Evolutionary conservation across 208 protist genomes (phyloP), one percentile per base, ranked within the genome.

Genomic region (Acanthamoeba quina): DNA sequence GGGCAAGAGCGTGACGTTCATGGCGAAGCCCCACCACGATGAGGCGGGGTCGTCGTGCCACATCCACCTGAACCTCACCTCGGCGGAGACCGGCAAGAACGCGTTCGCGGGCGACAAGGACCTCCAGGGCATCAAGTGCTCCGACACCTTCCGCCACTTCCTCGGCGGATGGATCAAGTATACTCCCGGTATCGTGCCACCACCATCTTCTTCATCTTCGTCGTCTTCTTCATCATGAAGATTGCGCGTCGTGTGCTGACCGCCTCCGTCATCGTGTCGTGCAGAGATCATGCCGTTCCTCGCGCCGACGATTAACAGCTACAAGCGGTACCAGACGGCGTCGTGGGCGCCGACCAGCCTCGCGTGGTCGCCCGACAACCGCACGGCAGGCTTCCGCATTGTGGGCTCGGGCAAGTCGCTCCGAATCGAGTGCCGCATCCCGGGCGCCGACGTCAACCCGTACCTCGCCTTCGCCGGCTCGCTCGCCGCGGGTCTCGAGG

Each of bases 151-250:
- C 82, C 52, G 60, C 34, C 60, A 70, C 58, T 90, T 90, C 60
- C 82, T 90, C 82, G 82, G 82, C 31, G 82, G 82, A 1, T 90
- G 82, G 82, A 90, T 90, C 60, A 90, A 90, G 82, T 90, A 90
- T 52, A 90, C 82, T 29, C 82, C 72, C 24, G 72, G 72, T 80
- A 80, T 5, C 60, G 13, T 66, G 24, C 60, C 64, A 52, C 72
- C 31, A 10, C 3, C 9, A 10, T 19, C 72, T 49, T 78, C 41
- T 19, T 80, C 72, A 10, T 52, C 9, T 1, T n/a, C n/a, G n/a
- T 76, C 68, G n/a, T 34, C 11, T 0, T 47, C 68, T 1, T 58
- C 58, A 29, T 58, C 54, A 19, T 19, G 19, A 58, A 11, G 60
- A 21, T 29, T 21, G 26, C 60, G 3, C 60, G 11, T n/a, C 60